Evolutionary conservation across 2,329 filamentous ascomycete species (phyloP).

Genomic region (Neonectria magnoliae): DNA sequence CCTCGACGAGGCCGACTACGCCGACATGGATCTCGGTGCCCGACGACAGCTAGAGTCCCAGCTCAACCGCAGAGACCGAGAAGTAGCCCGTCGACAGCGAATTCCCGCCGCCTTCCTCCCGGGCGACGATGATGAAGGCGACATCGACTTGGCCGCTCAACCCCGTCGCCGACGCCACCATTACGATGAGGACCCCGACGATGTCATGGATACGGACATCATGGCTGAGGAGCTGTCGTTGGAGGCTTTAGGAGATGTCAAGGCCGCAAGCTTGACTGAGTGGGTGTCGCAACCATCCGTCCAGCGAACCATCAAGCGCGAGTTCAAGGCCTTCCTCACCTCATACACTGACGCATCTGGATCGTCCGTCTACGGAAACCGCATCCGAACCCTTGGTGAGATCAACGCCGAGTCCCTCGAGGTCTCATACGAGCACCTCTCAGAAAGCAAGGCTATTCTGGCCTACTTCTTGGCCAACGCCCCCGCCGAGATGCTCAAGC

Average conservation of each 20-base stretch:
- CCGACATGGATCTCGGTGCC: conserved; percentile 72
- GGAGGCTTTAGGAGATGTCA: conserved; percentile 91
- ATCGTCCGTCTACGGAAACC: conserved; percentile 92
- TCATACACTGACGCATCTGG: conserved; percentile 93
- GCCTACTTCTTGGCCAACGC: conserved; percentile 97
- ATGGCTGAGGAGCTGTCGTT: conserved; percentile 96
- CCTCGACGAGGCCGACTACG: conserved; percentile 80
- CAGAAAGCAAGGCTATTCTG: conserved; percentile 89
- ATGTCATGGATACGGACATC: conserved; percentile 90
- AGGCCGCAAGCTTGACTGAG: conserved; percentile 90
- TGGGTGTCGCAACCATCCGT: conserved; percentile 94
- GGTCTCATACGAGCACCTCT: conserved; percentile 93
- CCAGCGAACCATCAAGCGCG: conserved; percentile 90
- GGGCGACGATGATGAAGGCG: conserved; percentile 85
- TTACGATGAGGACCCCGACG: conserved; percentile 94
- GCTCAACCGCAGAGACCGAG: conserved; percentile 77
- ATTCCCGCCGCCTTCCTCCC: conserved; percentile 79
- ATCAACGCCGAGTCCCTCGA: conserved; percentile 96
- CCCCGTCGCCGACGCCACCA: conserved; percentile 85
- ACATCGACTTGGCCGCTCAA: conserved; percentile 86
- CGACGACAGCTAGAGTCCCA: conserved; percentile 77
- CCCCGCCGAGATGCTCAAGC: conserved; percentile 91
- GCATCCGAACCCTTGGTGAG: conserved; percentile 95
- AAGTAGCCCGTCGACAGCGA: conserved; percentile 72
- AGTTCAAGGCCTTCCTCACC: conserved; percentile 97